A percentile compares a stretch with the other conserved stretches of the same genome.
Conservation (phyloP, 1,284 basidiomycete genomes). For the Wallemia hederae region DNA sequence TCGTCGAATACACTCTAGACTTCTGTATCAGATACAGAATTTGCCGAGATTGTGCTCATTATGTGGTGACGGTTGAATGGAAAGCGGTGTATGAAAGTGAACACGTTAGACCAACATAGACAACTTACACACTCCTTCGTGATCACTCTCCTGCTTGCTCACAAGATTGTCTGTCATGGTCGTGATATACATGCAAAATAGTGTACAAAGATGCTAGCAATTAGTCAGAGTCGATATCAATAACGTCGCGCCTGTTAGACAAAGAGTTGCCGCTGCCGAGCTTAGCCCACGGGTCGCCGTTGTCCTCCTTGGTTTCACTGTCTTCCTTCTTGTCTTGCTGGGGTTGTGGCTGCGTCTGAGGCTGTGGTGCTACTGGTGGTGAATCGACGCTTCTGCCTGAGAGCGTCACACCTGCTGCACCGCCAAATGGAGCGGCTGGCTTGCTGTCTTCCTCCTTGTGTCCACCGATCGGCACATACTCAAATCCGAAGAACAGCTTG, state of each 20-base stretch:
- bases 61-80: too few species aligned
- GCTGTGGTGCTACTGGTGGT: background rate
- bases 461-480: conserved; percentile 3
- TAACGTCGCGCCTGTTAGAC: background rate
- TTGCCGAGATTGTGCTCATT: too few species aligned
- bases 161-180: too few species aligned
- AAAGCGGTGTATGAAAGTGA: too few species aligned
- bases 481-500: conserved; percentile 74
- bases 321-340: background rate
- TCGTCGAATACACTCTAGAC: too few species aligned
- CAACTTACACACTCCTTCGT: too few species aligned
- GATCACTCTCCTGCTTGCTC: too few species aligned
- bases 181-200: background rate
- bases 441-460: background rate
- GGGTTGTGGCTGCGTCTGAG: background rate
- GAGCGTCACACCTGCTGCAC: background rate
- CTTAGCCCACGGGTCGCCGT: conserved; percentile 1
- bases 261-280: background rate
- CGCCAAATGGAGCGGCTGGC: background rate
- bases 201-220: background rate
- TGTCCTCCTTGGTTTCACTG: background rate
- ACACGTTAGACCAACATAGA: too few species aligned
- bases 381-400: background rate
- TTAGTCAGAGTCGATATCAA: conserved; percentile 1
- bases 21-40: too few species aligned